Evolutionary conservation across 1,284 basidiomycete genomes (phyloP), one percentile per base, ranked within the genome.

Genomic region (Pulchroboletus neoregius): DNA sequence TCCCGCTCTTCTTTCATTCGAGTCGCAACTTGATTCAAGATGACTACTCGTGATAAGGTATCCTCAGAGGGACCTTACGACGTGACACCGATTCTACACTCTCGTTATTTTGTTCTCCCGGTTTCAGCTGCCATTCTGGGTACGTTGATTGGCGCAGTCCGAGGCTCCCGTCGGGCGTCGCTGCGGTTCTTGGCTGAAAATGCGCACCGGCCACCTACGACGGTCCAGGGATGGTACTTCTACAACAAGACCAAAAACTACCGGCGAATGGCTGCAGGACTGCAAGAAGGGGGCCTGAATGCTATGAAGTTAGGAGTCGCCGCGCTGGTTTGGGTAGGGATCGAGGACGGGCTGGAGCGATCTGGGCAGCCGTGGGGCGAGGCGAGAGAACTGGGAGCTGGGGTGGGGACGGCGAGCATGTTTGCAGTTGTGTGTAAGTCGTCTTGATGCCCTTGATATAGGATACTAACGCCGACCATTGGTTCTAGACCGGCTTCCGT

Each of bases 221-320:
- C 90, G 24, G 75, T 91, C 47, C 78, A 83, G 54, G 90, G 90
- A 55, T 93, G 90, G 91, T 93, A 92, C 65, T 85, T 90, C 58
- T 93, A 92, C 78, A 87, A 90, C 66, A 92, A 92, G 73, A 91
- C 89, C 33, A 93, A 92, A 68, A 93, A 93, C 70, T 92, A 92
- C 72, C 74, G 78, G 57, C 80, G 91, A 57, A 75, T 90, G 62
- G 75, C 82, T 53, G 84, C 77, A 1, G 89, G 78, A n/a, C 61
- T 91, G 61, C 79, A 78, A 57, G 81, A 78, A 20, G 90, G 79
- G 2, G 80, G 78, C 1, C 51, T 56, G 48, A 78, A 87, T 39
- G 84, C 78, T 2, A 54, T 66, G 39, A 75, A 73, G 58, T 68
- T 92, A 23, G 82, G 76, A 0, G 60, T 66, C 12, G 69, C 80